phyloP scores from a whole-genome alignment of 257 asterid species.

The Anisodus acutangulus region DNA sequence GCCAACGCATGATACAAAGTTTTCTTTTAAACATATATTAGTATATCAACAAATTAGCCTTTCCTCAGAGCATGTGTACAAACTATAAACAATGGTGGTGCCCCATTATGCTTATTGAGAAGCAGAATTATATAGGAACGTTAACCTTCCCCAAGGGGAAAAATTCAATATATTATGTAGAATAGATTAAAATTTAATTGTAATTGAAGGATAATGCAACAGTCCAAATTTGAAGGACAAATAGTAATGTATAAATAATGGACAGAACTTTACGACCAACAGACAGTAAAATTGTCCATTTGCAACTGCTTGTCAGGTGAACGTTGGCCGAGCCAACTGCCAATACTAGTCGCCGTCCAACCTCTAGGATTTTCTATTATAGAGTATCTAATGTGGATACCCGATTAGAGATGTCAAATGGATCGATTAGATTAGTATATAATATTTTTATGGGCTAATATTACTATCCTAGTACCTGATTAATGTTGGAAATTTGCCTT shows the following conservation, averaged over 20 bases:
- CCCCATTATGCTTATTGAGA: slow-evolving; percentile 1
- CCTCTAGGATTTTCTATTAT: background rate
- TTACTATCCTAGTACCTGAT: too few relatives aligned
- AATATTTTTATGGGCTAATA: too few relatives aligned
- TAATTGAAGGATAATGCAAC: background rate
- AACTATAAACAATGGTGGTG: background rate
- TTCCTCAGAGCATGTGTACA: slow-evolving; percentile 8
- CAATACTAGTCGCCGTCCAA: slow-evolving; percentile 33
- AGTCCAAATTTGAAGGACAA: slow-evolving; percentile 16
- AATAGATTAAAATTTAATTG: background rate
- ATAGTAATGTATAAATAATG: background rate
- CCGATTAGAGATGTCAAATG: background rate
- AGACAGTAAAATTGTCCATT: slow-evolving; percentile 24
- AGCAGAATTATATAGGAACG: background rate
- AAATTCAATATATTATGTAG: background rate
- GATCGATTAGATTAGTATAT: too few relatives aligned
- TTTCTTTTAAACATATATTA: background rate
- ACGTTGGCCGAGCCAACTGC: slow-evolving; percentile 25
- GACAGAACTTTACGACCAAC: background rate
- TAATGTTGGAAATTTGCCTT: too few relatives aligned
- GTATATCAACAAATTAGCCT: background rate
- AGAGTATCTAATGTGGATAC: slow-evolving; percentile 30
- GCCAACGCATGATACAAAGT: slow-evolving; percentile 34
- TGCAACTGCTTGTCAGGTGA: slow-evolving; percentile 25
- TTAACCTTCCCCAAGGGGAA: background rate